A percentile compares a stretch with the other conserved stretches of the same genome.
These are phyloP conservation scores for Pleurotus sapidus DNA, from an alignment of 768 basidiomycete species.

Conservation along the genomic window DNA sequence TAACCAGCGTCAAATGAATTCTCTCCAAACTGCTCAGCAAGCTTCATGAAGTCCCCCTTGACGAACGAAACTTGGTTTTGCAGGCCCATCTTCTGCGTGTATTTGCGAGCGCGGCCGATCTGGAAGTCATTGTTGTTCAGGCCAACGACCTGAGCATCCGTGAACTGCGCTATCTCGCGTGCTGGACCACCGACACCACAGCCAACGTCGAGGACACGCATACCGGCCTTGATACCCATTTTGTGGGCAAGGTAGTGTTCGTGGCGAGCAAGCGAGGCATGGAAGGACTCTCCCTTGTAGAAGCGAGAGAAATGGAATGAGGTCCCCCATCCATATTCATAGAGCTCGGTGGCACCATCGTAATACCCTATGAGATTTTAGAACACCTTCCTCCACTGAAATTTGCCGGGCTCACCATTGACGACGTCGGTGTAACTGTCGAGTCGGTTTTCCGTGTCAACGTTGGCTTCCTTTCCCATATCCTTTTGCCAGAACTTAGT, in stretches of 20 bases:
- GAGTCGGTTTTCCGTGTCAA: slow-evolving; percentile 70
- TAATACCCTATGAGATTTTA: slow-evolving; percentile 69
- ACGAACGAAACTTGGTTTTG: slow-evolving; percentile 77
- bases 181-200: slow-evolving; percentile 99
- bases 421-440: slow-evolving; percentile 90
- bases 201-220: slow-evolving; percentile 97
- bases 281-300: slow-evolving; percentile 84
- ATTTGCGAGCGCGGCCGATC: slow-evolving; percentile 78
- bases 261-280: slow-evolving; percentile 81
- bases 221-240: slow-evolving; percentile 82
- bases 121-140: slow-evolving; percentile 98
- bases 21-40: slow-evolving; percentile 88
- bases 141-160: slow-evolving; percentile 81
- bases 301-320: slow-evolving; percentile 98
- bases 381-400: background rate
- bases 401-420: slow-evolving; percentile 57
- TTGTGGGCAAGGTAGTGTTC: slow-evolving; percentile 95
- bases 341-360: slow-evolving; percentile 92
- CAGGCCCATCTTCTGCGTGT: slow-evolving; percentile 76
- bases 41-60: slow-evolving; percentile 97
- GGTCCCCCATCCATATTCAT: slow-evolving; percentile 91
- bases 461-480: slow-evolving; percentile 58
- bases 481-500: slow-evolving; percentile 92
- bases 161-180: slow-evolving; percentile 89
- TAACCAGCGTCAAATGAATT: slow-evolving; percentile 91